Base-by-base conservation (phyloP, 2,329 filamentous ascomycete genomes). In the Daldinia eschscholtzii region DNA sequence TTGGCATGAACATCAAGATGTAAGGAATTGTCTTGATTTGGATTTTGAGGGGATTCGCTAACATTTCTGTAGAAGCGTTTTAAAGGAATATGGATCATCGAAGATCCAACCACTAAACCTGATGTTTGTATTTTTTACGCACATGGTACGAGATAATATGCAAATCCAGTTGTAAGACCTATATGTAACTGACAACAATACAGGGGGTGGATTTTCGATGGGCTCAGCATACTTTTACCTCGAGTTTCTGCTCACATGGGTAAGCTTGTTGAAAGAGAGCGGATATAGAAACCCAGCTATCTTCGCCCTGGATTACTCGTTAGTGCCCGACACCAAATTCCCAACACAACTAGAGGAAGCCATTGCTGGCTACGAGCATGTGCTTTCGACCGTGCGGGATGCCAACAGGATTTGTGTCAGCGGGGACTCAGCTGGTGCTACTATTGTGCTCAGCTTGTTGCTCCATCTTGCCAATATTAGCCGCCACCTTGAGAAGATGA, bases 171-270 rank as follows among this genome's bases (percentile, higher is more conserved):
- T 9, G 15, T 10, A 3, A 30, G 35, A 44, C 70, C 52, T 63
- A 28, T 48, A 3, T 18, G 44, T 59, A 44, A 50, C 71, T 78
- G 67, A 76, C 68, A 70, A 57, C 35, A 41, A 46, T 42, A 4
- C 65, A 92, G 89, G 92, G 15, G 93, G 93, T 23, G 93, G 93
- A 0, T 96, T 97, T 78, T 88, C 89, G 6, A 92, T 97, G 90
- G 93, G 93, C 2, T 93, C 92, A 12, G 84, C 87, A 18, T 92
- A 92, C 81, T 97, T 97, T 79, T 97, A 97, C 78, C 86, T 94
- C 39, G 93, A 97, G 75, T 96, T 95, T 72, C 84, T 97, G 2
- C 82, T 95, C 61, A 87, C 89, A 7, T 93, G 91, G 90, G 82
- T 92, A 12, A 83, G 85, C 48, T 81, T 93, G 18, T 83, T 97